Percentiles rank a stretch among this genome's conserved stretches.
These are phyloP conservation scores for Diaporthe ilicicola DNA, from an alignment of 2,329 filamentous ascomycete genomes.

Conservation along the genomic window DNA sequence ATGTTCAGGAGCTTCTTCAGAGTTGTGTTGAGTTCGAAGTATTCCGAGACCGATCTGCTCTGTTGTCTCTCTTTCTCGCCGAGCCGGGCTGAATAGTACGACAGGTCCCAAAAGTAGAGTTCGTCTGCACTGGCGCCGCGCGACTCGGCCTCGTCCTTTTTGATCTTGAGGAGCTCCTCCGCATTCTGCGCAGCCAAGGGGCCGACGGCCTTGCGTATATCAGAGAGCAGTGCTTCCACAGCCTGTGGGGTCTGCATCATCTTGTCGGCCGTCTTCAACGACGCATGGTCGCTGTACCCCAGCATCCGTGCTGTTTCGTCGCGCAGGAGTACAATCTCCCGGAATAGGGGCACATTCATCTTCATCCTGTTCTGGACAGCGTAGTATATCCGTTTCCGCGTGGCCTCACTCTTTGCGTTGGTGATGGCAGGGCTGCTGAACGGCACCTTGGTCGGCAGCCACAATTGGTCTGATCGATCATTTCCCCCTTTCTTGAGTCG, in stretches of 20 bases:
- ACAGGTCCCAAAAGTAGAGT: constrained; percentile 66
- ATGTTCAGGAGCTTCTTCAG: constrained; percentile 19
- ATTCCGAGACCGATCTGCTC: constrained; percentile 12
- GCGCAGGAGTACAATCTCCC: constrained; percentile 62
- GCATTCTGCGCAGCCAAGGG: constrained; percentile 53
- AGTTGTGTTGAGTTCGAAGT: constrained; percentile 28
- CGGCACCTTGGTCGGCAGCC: constrained; percentile 22
- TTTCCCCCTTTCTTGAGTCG: not conserved
- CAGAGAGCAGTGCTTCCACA: constrained; percentile 61
- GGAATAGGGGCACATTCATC: constrained; percentile 51
- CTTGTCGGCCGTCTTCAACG: constrained; percentile 65
- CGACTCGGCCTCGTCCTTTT: constrained; percentile 52
- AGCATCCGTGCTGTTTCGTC: constrained; percentile 65
- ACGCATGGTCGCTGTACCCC: constrained; percentile 64
- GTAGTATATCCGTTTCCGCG: constrained; percentile 26
- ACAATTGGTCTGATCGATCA: constrained; percentile 11
- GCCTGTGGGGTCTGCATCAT: constrained; percentile 67
- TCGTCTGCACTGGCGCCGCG: constrained; percentile 46
- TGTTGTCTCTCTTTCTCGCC: constrained; percentile 5
- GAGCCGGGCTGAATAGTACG: constrained; percentile 61
- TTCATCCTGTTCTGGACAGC: constrained; percentile 27
- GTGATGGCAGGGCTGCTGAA: constrained; percentile 14
- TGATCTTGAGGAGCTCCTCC: constrained; percentile 55
- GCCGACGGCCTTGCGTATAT: constrained; percentile 54
- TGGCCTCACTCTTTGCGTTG: constrained; percentile 23